Conservation (phyloP, 148 eudicot species). For the Spergularia bocconei region DNA sequence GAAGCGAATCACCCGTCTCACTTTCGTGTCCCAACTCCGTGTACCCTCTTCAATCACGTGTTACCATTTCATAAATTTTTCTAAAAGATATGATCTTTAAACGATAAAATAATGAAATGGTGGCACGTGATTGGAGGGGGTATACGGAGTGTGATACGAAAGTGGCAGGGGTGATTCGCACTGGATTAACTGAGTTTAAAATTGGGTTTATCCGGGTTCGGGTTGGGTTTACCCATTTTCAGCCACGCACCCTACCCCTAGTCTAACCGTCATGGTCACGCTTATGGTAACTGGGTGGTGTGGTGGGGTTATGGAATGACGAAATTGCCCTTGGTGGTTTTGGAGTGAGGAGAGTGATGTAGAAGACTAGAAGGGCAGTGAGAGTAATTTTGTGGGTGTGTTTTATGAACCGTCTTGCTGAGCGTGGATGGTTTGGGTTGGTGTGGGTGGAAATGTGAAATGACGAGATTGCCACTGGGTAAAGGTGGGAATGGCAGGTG, state of each 20-base stretch:
- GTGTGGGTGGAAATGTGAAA: background rate
- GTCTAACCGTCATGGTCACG: conserved; percentile 13
- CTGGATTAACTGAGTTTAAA: no score
- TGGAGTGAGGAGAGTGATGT: no score
- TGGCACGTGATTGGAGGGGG: no score
- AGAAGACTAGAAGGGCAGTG: background rate
- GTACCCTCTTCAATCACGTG: no score
- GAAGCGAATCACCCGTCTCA: no score
- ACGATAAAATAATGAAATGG: no score
- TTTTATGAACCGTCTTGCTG: background rate
- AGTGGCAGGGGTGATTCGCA: no score
- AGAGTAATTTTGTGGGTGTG: background rate
- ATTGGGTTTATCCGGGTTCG: background rate
- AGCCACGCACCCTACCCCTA: conserved; percentile 20
- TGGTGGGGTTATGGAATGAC: conserved; percentile 2
- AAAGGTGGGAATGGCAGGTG: conserved; percentile 1
- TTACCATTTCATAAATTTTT: no score
- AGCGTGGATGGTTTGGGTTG: conserved; percentile 2
- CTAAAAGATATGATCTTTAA: no score
- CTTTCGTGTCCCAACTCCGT: no score
- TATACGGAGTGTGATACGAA: no score
- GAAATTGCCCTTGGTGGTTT: background rate
- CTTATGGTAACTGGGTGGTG: background rate
- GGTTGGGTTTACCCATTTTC: conserved; percentile 6
- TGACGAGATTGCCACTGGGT: conserved; percentile 5